Percentiles rank a stretch among this genome's conserved stretches.
phyloP scores from a whole-genome alignment of 179 eudicot genomes.

The Gypsophila paniculata region DNA sequence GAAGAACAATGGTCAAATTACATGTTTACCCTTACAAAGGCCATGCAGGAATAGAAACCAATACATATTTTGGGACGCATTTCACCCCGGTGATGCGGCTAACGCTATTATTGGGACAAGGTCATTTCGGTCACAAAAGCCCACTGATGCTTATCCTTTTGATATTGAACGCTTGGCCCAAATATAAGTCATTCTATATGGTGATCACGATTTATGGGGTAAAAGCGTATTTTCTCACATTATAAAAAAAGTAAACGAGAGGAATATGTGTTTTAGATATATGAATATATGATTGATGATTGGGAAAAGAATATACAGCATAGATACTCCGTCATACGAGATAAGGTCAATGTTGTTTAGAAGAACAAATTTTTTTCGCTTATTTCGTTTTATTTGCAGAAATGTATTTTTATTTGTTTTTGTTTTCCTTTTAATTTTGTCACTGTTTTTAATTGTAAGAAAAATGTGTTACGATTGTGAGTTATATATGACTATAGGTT shows the following conservation, averaged over 20 bases:
- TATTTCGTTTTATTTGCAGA: background rate
- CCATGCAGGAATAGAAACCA: conserved; percentile 31
- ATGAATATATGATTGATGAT: no score
- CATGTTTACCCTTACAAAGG: conserved; percentile 31
- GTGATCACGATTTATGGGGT: no score
- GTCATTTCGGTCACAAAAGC: conserved; percentile 29
- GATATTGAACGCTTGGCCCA: conserved; percentile 33
- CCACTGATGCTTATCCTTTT: conserved; percentile 32
- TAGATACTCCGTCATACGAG: background rate
- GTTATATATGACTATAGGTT: background rate
- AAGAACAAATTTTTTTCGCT: conserved; percentile 1
- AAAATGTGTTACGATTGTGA: background rate
- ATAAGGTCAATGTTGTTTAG: background rate
- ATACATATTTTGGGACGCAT: conserved; percentile 37
- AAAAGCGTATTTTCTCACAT: no score
- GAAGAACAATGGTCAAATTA: conserved; percentile 34
- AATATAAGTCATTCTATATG: background rate
- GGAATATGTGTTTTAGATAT: no score
- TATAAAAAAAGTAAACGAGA: no score
- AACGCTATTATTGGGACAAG: conserved; percentile 32
- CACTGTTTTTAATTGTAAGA: background rate
- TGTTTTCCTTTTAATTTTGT: background rate
- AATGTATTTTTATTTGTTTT: background rate
- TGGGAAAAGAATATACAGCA: background rate
- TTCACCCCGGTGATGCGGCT: conserved; percentile 38